Percentiles rank a stretch among this genome's conserved stretches.
These are phyloP conservation scores for Tolypocladium paradoxum DNA, from an alignment of 2,329 filamentous ascomycete species.

Conservation along the genomic window DNA sequence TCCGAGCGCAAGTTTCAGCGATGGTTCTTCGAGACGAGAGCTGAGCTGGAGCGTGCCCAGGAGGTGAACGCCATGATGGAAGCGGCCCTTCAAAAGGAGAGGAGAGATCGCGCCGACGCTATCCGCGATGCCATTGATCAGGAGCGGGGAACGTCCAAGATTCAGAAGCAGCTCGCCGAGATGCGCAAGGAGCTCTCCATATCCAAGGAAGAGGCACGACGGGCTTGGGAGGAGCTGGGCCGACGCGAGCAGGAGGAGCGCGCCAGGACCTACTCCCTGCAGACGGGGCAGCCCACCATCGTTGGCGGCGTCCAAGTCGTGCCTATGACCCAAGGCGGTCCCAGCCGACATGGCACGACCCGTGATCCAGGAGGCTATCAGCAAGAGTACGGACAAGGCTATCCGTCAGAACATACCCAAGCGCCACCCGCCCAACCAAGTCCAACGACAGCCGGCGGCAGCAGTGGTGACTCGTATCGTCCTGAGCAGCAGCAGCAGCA, in stretches of 20 bases:
- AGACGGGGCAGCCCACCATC: constrained; percentile 77
- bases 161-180: constrained; percentile 72
- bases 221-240: constrained; percentile 95
- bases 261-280: constrained; percentile 73
- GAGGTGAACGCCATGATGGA: constrained; percentile 79
- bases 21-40: constrained; percentile 94
- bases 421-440: constrained; percentile 30
- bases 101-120: constrained; percentile 56
- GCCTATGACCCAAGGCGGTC: constrained; percentile 69
- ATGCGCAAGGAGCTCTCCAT: constrained; percentile 90
- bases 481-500: constrained; percentile 4
- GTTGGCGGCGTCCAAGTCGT: constrained; percentile 93
- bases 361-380: constrained; percentile 23
- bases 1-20: constrained; percentile 97
- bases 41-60: constrained; percentile 74
- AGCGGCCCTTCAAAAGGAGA: constrained; percentile 61
- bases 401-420: constrained; percentile 27
- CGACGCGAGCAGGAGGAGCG: constrained; percentile 87
- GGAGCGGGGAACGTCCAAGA: constrained; percentile 61
- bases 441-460: constrained; percentile 16
- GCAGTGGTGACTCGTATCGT: constrained; percentile 12
- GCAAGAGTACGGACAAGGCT: constrained; percentile 16
- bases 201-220: constrained; percentile 87
- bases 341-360: constrained; percentile 40
- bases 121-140: constrained; percentile 55